phyloP scores from a whole-genome alignment of 2,329 filamentous ascomycete genomes.

The Aspergillus bombycis region DNA sequence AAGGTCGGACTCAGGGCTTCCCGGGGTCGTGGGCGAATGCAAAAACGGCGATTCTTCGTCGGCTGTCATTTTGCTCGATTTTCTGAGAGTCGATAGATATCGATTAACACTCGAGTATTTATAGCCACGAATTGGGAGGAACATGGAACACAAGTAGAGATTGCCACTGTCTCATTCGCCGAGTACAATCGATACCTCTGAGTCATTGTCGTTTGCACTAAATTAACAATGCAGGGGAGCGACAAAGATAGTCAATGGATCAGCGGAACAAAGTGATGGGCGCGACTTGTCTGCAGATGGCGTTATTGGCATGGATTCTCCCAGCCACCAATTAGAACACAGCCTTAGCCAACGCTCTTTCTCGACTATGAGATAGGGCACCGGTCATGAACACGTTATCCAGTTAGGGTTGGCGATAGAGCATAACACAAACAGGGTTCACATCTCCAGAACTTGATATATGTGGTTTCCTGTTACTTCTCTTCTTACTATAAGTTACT shows the following conservation, averaged over 20 bases:
- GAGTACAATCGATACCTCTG: neutral
- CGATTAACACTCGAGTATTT: neutral
- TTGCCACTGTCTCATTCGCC: neutral
- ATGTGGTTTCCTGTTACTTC: too few species aligned
- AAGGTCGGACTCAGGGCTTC: neutral
- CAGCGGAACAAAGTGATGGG: neutral
- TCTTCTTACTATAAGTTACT: too few species aligned
- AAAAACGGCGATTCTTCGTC: conserved; percentile 5
- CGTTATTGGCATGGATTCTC: neutral
- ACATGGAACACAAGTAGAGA: neutral
- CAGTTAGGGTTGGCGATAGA: too few species aligned
- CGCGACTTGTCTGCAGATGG: neutral
- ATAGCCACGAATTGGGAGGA: neutral
- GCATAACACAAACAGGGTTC: too few species aligned
- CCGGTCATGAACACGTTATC: too few species aligned
- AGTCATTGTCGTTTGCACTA: neutral
- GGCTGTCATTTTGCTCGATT: neutral
- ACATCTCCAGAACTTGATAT: too few species aligned
- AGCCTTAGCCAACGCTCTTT: neutral
- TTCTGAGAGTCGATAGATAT: neutral
- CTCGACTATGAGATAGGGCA: too few species aligned
- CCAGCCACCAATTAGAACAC: neutral
- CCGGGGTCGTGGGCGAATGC: neutral
- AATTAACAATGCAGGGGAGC: neutral
- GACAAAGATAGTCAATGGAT: neutral